phyloP scores from a whole-genome alignment of 805 yeast genomes.

The Blastobotrys muscicola region DNA sequence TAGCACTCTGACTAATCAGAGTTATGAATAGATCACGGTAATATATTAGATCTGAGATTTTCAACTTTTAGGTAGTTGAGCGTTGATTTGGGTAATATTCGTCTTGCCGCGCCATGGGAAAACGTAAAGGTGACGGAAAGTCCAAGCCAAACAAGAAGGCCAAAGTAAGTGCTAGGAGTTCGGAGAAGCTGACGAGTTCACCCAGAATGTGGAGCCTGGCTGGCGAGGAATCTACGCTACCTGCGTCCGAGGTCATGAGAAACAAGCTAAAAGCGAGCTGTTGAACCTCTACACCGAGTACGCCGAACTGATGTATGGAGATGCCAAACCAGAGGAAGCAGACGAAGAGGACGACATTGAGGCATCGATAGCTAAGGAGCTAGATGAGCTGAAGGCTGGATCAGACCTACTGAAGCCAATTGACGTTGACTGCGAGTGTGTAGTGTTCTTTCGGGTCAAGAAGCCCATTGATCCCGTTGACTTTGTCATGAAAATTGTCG shows the following conservation, averaged over 20 bases:
- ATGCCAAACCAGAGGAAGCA: slow-evolving; percentile 16
- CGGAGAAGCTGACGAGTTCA: background rate
- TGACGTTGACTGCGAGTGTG: slow-evolving; percentile 33
- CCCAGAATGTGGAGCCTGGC: slow-evolving; percentile 56
- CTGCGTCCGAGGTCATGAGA: slow-evolving; percentile 74
- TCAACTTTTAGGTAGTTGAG: background rate
- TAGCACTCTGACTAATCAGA: background rate
- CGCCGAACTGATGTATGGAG: slow-evolving; percentile 15
- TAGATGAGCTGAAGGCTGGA: slow-evolving; percentile 42
- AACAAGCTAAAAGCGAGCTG: slow-evolving; percentile 66
- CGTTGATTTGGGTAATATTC: background rate
- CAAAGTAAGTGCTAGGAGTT: slow-evolving; percentile 3
- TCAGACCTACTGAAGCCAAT: slow-evolving; percentile 16
- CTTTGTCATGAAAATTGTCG: slow-evolving; percentile 56
- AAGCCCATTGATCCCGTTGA: slow-evolving; percentile 71
- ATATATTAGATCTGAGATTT: background rate
- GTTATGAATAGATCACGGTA: background rate
- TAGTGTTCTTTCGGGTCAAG: slow-evolving; percentile 73
- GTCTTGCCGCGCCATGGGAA: slow-evolving; percentile 5
- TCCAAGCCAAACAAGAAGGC: slow-evolving; percentile 6
- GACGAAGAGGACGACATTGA: slow-evolving; percentile 44
- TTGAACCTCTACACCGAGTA: slow-evolving; percentile 37
- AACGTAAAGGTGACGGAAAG: slow-evolving; percentile 5
- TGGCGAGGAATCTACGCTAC: slow-evolving; percentile 86
- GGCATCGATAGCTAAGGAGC: slow-evolving; percentile 62